These are phyloP conservation scores for Hypoxylon sp. DNA, from an alignment of 2,329 filamentous ascomycete genomes.

Conservation along the genomic window DNA sequence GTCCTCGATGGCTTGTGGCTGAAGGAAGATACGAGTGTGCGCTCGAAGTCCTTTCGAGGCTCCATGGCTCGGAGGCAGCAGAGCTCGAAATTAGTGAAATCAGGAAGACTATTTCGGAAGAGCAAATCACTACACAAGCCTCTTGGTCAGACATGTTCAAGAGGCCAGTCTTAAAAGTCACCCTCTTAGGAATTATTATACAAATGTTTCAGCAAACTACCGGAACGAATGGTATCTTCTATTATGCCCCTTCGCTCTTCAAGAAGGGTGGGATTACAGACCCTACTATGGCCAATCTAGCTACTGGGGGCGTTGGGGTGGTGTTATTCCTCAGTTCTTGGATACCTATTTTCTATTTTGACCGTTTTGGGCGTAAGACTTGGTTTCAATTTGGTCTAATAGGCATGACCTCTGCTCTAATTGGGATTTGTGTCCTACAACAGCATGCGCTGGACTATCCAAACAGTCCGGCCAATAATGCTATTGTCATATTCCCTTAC, in stretches of 20 bases:
- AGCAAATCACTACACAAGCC: constrained; percentile 39
- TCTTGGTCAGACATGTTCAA: constrained; percentile 53
- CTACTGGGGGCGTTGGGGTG: constrained; percentile 52
- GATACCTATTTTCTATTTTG: constrained; percentile 54
- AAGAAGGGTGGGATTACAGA: constrained; percentile 49
- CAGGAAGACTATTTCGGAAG: constrained; percentile 45
- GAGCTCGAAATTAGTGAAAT: constrained; percentile 69
- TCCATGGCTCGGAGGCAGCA: constrained; percentile 49
- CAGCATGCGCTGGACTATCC: constrained; percentile 50
- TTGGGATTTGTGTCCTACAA: constrained; percentile 51
- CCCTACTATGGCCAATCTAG: constrained; percentile 51
- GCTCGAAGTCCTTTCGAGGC: constrained; percentile 46
- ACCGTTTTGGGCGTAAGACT: constrained; percentile 53
- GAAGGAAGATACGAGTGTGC: constrained; percentile 49
- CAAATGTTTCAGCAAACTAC: constrained; percentile 53
- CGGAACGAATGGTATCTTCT: constrained; percentile 51
- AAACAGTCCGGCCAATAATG: constrained; percentile 47
- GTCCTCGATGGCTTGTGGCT: constrained; percentile 48
- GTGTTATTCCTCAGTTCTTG: constrained; percentile 52
- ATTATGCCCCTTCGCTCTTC: constrained; percentile 50
- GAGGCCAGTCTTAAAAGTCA: constrained; percentile 50
- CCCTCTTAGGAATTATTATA: constrained; percentile 49
- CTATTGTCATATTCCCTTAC: constrained; percentile 52
- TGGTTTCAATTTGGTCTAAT: constrained; percentile 52
- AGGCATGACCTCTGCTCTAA: constrained; percentile 51